These are phyloP conservation scores for Pezicula rhizophila DNA, from an alignment of 2,329 filamentous ascomycete species.

Conservation along the genomic window DNA sequence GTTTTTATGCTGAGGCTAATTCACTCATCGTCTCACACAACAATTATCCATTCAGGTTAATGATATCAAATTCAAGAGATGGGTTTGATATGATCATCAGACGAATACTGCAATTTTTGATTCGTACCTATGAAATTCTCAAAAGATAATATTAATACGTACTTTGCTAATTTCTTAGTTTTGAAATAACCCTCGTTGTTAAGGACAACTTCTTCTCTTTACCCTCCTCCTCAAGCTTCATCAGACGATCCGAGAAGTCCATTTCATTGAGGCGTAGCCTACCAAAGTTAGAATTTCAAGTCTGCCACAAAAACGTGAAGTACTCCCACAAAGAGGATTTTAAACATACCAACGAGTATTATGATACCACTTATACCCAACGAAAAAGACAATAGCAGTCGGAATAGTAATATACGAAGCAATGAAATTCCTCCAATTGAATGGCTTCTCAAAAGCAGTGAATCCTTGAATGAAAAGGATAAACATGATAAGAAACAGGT, in stretches of 20 bases:
- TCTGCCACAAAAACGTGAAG: not conserved
- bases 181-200: not conserved
- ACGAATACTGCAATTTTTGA: too few species aligned
- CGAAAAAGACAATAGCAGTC: slow-evolving; percentile 1
- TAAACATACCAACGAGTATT: slow-evolving; percentile 3
- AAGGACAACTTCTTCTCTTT: not conserved
- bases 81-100: too few species aligned
- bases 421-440: slow-evolving; percentile 7
- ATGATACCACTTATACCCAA: slow-evolving; percentile 8
- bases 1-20: too few species aligned
- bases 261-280: slow-evolving; percentile 6
- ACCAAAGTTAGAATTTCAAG: not conserved
- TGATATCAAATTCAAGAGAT: too few species aligned
- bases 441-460: slow-evolving; percentile 10
- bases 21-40: too few species aligned
- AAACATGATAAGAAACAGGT: slow-evolving; percentile 17
- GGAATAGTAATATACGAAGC: slow-evolving; percentile 8
- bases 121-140: too few species aligned
- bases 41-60: too few species aligned
- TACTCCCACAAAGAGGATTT: too few species aligned
- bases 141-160: too few species aligned
- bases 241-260: slow-evolving; percentile 9
- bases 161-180: not conserved
- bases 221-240: slow-evolving; percentile 5
- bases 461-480: slow-evolving; percentile 19